Evolutionary conservation across 2,329 filamentous ascomycete genomes (phyloP).

Genomic region (Parasarocladium wereldwijsianum): DNA sequence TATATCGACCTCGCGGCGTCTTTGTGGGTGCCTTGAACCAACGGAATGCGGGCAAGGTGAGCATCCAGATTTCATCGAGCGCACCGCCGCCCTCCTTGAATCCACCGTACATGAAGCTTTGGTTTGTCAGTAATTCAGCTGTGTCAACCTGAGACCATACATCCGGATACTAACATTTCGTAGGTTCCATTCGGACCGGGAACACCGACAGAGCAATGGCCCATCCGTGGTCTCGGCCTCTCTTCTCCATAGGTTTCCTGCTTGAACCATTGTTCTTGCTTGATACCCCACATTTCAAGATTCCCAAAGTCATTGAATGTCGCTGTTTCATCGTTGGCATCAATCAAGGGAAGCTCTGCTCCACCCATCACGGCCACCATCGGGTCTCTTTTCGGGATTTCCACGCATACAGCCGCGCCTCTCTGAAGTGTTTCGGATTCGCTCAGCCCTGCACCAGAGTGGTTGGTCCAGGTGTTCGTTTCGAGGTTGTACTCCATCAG

Average conservation of each 20-base stretch:
- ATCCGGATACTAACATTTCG: conserved; percentile 1
- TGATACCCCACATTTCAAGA: conserved; percentile 1
- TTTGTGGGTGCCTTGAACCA: not conserved
- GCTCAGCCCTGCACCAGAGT: not conserved
- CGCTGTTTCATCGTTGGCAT: not conserved
- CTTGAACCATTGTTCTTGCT: conserved; percentile 1
- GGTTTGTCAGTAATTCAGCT: not conserved
- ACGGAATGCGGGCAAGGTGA: conserved; percentile 1
- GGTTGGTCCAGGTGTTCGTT: not conserved
- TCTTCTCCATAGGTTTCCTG: conserved; percentile 1
- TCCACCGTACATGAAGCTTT: conserved; percentile 3
- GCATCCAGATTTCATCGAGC: conserved; percentile 1
- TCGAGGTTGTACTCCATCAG: conserved; percentile 2
- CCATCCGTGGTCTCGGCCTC: not conserved
- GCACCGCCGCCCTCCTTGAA: not conserved
- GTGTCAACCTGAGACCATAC: not conserved
- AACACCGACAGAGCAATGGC: conserved; percentile 1
- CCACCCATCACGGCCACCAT: conserved; percentile 1
- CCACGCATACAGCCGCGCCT: not conserved
- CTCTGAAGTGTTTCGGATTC: not conserved
- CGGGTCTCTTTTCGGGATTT: not conserved
- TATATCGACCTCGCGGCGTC: not conserved
- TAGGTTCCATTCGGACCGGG: conserved; percentile 2
- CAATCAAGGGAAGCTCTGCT: too few species aligned
- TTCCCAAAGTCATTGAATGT: not conserved